Base-by-base conservation (phyloP, 1,139 yeast species). In the Pichia sp. region DNA sequence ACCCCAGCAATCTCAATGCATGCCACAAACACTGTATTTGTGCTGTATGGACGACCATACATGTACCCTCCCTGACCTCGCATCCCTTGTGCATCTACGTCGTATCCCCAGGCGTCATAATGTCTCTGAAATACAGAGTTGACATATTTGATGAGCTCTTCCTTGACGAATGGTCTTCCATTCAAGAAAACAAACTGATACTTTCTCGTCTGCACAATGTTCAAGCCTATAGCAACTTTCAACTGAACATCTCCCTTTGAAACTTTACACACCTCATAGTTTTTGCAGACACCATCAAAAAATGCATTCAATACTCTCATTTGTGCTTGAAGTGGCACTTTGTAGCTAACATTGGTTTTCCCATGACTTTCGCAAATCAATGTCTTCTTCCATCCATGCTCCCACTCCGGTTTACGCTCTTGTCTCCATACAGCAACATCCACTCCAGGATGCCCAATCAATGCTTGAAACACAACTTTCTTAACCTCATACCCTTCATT, bases 371-470 rank as follows among this genome's bases (percentile, higher is more conserved):
- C 16, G 11, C 27, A 25, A 14, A 25, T n/a, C 8, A 3, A 8
- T 10, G 15, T 22, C 7, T 12, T 40, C 9, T 9, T 25, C 34
- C 33, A 27, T 15, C 21, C 29, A 10, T 7, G 5, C 12, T 12
- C 19, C 17, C 15, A 95, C 87, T 52, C 84, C 91, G 5, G 96
- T 96, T 40, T 45, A 40, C 2, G 63, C 16, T 46, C 44, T 8
- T 39, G 35, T 25, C 46, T 47, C 9, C 24, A 34, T 1, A 64
- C 50, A 2, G 40, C 38, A 1, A 70, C 33, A 2, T 49, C 37
- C 0, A 64, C 39, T 9, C 43, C 28, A 0, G 69, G 67, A 30
- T 53, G 39, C 2, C 45, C 41, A 1, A 65, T 44, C 11, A 64
- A 46, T 15, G 66, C 42, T 23, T 63, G 61, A 9, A 70, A 55